These are phyloP conservation scores for Aureobasidium sp. DNA, from an alignment of 2,329 filamentous ascomycete genomes.

Conservation along the genomic window DNA sequence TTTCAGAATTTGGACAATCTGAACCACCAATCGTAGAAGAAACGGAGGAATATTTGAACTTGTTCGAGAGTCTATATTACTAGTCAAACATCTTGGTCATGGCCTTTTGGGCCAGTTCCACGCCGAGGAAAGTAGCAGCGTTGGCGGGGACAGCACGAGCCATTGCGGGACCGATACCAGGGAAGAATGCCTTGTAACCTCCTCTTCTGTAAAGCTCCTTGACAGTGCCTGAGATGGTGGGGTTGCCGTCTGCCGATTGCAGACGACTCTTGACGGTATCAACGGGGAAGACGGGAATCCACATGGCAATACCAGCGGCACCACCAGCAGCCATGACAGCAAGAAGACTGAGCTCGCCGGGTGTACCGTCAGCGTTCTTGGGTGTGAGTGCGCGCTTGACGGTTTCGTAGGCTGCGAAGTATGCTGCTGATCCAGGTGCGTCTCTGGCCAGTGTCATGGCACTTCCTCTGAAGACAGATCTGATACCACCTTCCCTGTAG, in stretches of 20 bases:
- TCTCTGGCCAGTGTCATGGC: slow-evolving; percentile 89
- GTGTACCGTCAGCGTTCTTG: slow-evolving; percentile 62
- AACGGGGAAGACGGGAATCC: slow-evolving; percentile 96
- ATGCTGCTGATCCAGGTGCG: slow-evolving; percentile 84
- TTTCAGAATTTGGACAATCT: no score
- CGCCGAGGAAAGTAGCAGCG: slow-evolving; percentile 84
- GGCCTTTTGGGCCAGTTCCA: slow-evolving; percentile 73
- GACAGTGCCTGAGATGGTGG: slow-evolving; percentile 72
- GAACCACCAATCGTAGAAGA: no score
- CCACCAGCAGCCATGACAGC: slow-evolving; percentile 83
- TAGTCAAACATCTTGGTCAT: slow-evolving; percentile 65
- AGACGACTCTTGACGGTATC: slow-evolving; percentile 93
- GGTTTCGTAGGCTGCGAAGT: slow-evolving; percentile 96
- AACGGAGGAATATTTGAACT: background rate
- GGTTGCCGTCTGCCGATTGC: slow-evolving; percentile 81
- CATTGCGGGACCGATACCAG: slow-evolving; percentile 86
- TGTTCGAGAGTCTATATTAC: background rate
- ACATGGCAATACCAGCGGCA: slow-evolving; percentile 93
- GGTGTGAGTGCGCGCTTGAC: slow-evolving; percentile 85
- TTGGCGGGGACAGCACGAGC: slow-evolving; percentile 92
- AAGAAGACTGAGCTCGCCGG: slow-evolving; percentile 66
- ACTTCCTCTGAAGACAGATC: slow-evolving; percentile 85
- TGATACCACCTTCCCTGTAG: slow-evolving; percentile 81
- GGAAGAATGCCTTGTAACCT: slow-evolving; percentile 90
- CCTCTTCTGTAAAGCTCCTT: slow-evolving; percentile 73